Conservation (phyloP, 108 stramenopile species). For the Nitzschia inconspicua region DNA sequence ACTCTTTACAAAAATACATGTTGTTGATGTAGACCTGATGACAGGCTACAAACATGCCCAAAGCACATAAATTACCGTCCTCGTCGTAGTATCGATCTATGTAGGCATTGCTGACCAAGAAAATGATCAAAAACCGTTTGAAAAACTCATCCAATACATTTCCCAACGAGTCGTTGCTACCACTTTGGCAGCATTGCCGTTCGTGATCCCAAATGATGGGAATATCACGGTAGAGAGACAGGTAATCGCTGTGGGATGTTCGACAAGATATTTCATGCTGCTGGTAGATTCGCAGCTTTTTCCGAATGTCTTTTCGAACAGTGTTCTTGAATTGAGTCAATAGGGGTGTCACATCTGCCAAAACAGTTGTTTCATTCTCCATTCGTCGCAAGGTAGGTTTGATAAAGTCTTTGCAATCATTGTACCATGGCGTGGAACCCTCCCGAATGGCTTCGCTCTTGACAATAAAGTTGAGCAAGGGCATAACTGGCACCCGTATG, state of each 20-base stretch:
- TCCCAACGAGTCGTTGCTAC: constrained; percentile 2
- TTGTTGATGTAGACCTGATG: background rate
- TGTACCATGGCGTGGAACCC: background rate
- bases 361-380: no score
- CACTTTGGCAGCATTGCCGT: background rate
- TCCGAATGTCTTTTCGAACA: background rate
- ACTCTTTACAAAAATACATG: background rate
- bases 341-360: background rate
- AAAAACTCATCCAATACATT: constrained; percentile 6
- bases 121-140: constrained; percentile 3
- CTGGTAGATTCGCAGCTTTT: background rate
- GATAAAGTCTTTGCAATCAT: background rate
- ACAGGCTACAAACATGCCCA: background rate
- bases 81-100: constrained; percentile 1
- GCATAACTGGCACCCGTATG: background rate
- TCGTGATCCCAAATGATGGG: constrained; percentile 6
- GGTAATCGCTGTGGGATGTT: background rate
- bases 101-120: constrained; percentile 1
- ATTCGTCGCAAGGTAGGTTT: no score
- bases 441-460: constrained; percentile 2
- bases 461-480: background rate
- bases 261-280: background rate
- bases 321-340: background rate
- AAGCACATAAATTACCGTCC: background rate
- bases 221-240: background rate